Evolutionary conservation across 371 early-diverging fungal species (phyloP), one percentile per base, ranked within the genome.

Genomic region (Mycotypha africana): DNA sequence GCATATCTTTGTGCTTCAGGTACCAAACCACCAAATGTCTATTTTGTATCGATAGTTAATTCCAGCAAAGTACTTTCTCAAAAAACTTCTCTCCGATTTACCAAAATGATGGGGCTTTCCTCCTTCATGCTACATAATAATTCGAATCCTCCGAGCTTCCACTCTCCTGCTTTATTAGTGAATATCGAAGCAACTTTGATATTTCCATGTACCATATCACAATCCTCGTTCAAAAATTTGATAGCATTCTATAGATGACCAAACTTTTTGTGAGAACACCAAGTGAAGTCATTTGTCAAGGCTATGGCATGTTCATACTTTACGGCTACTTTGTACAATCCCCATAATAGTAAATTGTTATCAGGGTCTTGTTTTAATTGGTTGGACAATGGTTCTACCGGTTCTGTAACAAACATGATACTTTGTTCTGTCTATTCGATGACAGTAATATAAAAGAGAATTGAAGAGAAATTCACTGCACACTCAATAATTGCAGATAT

Each of bases 111-210:
- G 0, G 85, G 84, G 38, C 74, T 71, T 38, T 86, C 86, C 42
- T 88, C 91, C 38, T 83, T 78, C 51, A 85, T 59, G 4, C 83
- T 81, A 23, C 85, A 77, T 10, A 91, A 51, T 12, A 88, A 49
- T 49, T 97, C 97, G 45, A 93, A 78, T 3, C 94, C 94, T 15
- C 90, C 92, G 23, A 97, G 66, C 51, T 86, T 91, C 95, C 95
- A 97, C 62, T 97, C 98, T 31, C 95, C 93, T 3, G 91, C 87
- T 45, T 78, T 76, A 23, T 89, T 93, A 25, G 83, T 82, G 59
- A 84, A 95, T 40, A 97, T 83, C 2, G 93, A 88, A 2, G 77
- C 67, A 4, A 82, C 56, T 8, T 81, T 73, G 21, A 97, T 57
- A 66, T 88, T 90, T 16, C 92, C 97, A 54, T 97, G 97, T 0